Base-by-base conservation (phyloP, 2,329 filamentous ascomycete species). In the Fusarium sarcochroum region DNA sequence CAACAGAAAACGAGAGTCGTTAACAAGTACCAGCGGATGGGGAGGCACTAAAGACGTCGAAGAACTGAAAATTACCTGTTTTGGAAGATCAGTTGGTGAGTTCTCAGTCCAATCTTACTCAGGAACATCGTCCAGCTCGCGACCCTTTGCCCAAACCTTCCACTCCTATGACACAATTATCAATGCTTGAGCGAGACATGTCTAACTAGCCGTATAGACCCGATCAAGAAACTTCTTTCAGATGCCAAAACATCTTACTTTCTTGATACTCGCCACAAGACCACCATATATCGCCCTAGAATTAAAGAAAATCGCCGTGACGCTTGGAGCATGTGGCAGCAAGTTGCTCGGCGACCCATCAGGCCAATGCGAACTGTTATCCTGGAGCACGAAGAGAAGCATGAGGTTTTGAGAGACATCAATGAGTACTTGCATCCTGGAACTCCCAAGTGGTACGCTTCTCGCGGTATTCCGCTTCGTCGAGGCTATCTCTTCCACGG, bases 401-500 rank as follows among this genome's bases (percentile, higher is more conserved):
- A 85, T 3, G 83, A 84, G 32, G 83, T 95, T 5, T 79, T 94
- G 11, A 81, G 82, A 25, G 93, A 96, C 71, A 90, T 95, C 73
- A 92, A 92, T 69, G 91, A 94, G 71, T 95, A 93, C 67, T 82
- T 96, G 0, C 88, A 93, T 54, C 91, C 92, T 0, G 81, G 84
- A 1, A 92, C 89, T 1, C 87, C 89, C 2, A 83, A 85, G 11
- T 95, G 91, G 91, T 95, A 95, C 73, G 88, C 91, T 0, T 89
- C 89, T 47, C 84, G 91, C 3, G 92, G 92, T 1, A 93, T 95
- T 30, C 92, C 92, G 0, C 89, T 94, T 52, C 85, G 93, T 1
- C 81, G 93, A 30, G 93, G 93, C 0, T 95, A 94, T 72, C 84
- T 95, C 0, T 93, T 95, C 68, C 85, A 93, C 70, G 92, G 93